Evolutionary conservation across 192 early-diverging fungal genomes (phyloP).

Genomic region (Linnemannia hyalina): DNA sequence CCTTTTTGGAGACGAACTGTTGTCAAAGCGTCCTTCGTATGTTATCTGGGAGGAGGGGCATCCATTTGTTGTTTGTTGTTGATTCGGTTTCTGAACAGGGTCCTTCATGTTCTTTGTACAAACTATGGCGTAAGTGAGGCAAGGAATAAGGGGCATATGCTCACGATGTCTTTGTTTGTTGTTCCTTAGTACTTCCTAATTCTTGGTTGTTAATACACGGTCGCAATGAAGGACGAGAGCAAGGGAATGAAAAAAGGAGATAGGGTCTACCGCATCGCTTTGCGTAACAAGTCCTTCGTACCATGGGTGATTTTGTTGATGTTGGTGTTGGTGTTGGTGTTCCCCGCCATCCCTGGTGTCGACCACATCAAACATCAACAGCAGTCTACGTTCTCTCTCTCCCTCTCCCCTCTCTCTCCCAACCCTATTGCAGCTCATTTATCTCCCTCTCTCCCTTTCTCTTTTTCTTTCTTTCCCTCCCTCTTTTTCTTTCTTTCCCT

Average conservation of each 20-base stretch:
- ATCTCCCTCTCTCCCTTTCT: background rate
- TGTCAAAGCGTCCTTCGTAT: background rate
- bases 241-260: background rate
- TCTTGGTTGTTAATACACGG: background rate
- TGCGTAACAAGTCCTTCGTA: background rate
- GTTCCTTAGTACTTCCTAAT: background rate
- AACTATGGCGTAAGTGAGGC: background rate
- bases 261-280: background rate
- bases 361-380: too few relatives aligned
- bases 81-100: background rate
- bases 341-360: background rate
- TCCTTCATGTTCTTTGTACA: background rate
- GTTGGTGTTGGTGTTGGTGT: background rate
- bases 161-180: background rate
- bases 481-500: background rate
- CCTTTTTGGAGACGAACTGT: background rate
- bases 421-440: too few relatives aligned
- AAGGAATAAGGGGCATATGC: background rate
- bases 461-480: background rate
- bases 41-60: too few relatives aligned
- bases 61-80: background rate
- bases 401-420: too few relatives aligned
- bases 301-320: background rate
- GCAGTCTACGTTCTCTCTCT: background rate
- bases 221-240: background rate